phyloP scores from a whole-genome alignment of 176 grass and related monocot genomes.

The Phoenix roebelenii region DNA sequence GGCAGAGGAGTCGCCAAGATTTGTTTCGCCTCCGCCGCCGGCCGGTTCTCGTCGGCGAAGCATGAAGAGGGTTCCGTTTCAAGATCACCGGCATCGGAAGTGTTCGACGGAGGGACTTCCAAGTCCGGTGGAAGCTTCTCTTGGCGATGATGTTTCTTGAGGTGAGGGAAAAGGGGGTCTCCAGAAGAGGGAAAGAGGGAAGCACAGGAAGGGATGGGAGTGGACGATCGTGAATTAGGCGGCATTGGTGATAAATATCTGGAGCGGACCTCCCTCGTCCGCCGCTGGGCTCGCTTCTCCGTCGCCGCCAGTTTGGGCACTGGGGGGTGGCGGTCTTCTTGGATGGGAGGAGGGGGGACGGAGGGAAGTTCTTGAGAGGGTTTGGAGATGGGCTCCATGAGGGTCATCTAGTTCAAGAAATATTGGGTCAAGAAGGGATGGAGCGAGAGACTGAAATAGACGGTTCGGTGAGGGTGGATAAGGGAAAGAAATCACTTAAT shows the following conservation, averaged over 20 bases:
- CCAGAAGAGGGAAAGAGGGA: neutral
- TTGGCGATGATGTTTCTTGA: neutral
- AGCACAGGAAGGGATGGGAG: slow-evolving; percentile 16
- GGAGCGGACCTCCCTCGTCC: slow-evolving; percentile 65
- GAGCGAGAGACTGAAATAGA: too few species aligned
- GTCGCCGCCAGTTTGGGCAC: too few species aligned
- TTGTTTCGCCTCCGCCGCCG: neutral
- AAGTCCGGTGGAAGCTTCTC: neutral
- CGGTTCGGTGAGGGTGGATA: too few species aligned
- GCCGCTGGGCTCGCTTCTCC: slow-evolving; percentile 31
- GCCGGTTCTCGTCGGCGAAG: slow-evolving; percentile 66
- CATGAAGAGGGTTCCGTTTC: slow-evolving; percentile 5
- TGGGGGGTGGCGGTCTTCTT: too few species aligned
- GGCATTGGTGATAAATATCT: slow-evolving; percentile 54
- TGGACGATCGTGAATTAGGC: slow-evolving; percentile 22
- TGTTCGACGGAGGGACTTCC: neutral
- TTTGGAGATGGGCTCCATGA: too few species aligned
- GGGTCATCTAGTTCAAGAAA: too few species aligned
- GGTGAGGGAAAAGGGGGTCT: slow-evolving; percentile 16
- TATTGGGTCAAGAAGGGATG: too few species aligned
- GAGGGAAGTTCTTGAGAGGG: too few species aligned
- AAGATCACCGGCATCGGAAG: neutral
- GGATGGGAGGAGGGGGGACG: too few species aligned
- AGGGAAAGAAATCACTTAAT: too few species aligned
- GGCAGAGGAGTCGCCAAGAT: slow-evolving; percentile 3